Evolutionary conservation across 129 eudicot genomes (phyloP).

Genomic region (Helianthus tuberosus): DNA sequence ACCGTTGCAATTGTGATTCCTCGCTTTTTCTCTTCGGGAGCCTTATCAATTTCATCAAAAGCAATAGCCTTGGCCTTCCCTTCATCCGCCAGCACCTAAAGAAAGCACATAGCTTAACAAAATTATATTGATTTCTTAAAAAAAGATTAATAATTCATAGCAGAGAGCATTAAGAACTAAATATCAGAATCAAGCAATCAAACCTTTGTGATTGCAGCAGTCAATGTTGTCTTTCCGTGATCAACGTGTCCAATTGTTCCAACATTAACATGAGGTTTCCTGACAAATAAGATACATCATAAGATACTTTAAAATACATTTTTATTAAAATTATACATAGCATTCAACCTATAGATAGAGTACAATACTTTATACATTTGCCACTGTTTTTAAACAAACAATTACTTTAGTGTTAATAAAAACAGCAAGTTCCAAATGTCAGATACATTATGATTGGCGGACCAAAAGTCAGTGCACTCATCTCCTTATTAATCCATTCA

Average conservation of each 20-base stretch:
- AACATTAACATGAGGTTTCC: slow-evolving; percentile 95
- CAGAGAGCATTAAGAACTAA: background rate
- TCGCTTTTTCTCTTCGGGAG: slow-evolving; percentile 98
- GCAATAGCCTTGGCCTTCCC: slow-evolving; percentile 94
- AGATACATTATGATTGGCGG: background rate
- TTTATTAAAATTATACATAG: background rate
- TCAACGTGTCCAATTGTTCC: slow-evolving; percentile 99
- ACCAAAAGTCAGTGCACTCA: background rate
- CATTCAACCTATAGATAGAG: background rate
- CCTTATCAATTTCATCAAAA: slow-evolving; percentile 96
- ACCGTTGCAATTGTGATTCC: slow-evolving; percentile 95
- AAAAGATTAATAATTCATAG: background rate
- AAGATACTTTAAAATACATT: background rate
- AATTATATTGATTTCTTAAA: background rate
- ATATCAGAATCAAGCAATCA: background rate
- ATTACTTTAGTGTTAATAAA: background rate
- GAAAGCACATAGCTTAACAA: slow-evolving; percentile 8
- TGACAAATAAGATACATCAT: slow-evolving; percentile 32
- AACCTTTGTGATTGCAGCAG: slow-evolving; percentile 97
- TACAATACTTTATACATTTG: background rate
- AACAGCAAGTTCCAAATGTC: background rate
- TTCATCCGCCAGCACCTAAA: slow-evolving; percentile 83
- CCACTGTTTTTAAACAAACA: background rate
- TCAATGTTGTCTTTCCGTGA: slow-evolving; percentile 95
- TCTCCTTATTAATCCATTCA: background rate